Percentiles rank a stretch among this genome's conserved stretches.
These are phyloP conservation scores for Penicillium sp. DNA, from an alignment of 2,329 filamentous ascomycete species.

Conservation along the genomic window DNA sequence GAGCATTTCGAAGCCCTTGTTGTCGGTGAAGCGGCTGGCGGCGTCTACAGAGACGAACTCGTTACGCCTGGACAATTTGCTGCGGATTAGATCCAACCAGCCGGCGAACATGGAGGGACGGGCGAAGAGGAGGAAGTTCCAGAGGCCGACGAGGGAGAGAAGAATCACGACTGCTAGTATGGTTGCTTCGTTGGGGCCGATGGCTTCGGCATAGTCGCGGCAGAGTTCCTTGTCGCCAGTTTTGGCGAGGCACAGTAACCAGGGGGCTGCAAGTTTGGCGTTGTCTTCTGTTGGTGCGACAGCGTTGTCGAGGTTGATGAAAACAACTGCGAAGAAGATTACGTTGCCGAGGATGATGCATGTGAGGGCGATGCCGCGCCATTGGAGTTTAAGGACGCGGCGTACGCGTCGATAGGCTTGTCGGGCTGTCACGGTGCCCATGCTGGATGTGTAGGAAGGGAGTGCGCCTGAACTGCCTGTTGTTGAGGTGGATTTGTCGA, in stretches of 20 bases:
- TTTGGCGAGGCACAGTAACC: slow-evolving; percentile 68
- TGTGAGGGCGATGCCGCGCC: slow-evolving; percentile 88
- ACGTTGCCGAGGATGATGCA: slow-evolving; percentile 87
- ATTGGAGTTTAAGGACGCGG: slow-evolving; percentile 86
- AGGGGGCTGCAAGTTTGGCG: slow-evolving; percentile 57
- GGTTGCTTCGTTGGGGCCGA: slow-evolving; percentile 73
- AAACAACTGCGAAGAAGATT: slow-evolving; percentile 88
- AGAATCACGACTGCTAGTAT: slow-evolving; percentile 79
- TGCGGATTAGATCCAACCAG: slow-evolving; percentile 67
- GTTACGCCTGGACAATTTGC: slow-evolving; percentile 48
- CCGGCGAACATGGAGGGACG: slow-evolving; percentile 81
- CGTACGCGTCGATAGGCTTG: slow-evolving; percentile 85
- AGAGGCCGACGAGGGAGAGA: slow-evolving; percentile 80
- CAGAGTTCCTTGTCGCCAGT: slow-evolving; percentile 66
- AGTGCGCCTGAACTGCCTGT: slow-evolving; percentile 57
- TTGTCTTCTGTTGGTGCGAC: slow-evolving; percentile 57
- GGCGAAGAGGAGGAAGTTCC: slow-evolving; percentile 77
- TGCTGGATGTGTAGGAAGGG: slow-evolving; percentile 72
- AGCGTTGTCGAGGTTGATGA: slow-evolving; percentile 80
- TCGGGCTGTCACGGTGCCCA: slow-evolving; percentile 75
- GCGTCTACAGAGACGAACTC: slow-evolving; percentile 92
- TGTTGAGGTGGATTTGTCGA: slow-evolving; percentile 67
- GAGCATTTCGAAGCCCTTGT: slow-evolving; percentile 79
- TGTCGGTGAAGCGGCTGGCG: slow-evolving; percentile 60
- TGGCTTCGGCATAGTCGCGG: slow-evolving; percentile 54